phyloP scores from a whole-genome alignment of 1,284 basidiomycete genomes.

The Heterobasidion parviporum region DNA sequence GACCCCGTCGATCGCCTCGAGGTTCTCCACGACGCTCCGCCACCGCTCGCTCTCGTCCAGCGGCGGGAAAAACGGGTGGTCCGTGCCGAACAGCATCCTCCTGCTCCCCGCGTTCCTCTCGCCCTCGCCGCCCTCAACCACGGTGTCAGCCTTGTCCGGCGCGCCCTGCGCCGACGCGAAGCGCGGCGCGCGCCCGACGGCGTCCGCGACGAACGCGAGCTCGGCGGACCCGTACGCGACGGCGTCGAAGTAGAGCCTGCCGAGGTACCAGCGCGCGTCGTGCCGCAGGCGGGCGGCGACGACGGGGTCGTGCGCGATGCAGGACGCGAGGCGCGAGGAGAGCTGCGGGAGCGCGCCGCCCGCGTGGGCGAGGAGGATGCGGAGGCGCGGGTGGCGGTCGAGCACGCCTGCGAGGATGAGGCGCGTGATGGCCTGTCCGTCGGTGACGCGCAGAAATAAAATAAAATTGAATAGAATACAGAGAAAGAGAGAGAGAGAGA shows the following conservation, averaged over 20 bases:
- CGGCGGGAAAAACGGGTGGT: conserved; percentile 88
- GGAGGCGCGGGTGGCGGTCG: conserved; percentile 68
- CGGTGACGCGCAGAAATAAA: neutral
- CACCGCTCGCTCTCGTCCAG: conserved; percentile 61
- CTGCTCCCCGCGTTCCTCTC: conserved; percentile 29
- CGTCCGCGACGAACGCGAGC: conserved; percentile 65
- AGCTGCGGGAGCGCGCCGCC: conserved; percentile 76
- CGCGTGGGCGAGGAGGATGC: conserved; percentile 76
- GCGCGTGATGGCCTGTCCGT: conserved; percentile 60
- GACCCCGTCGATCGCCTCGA: conserved; percentile 67
- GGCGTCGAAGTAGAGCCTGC: conserved; percentile 74
- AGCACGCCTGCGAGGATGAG: conserved; percentile 75
- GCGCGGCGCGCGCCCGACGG: conserved; percentile 50
- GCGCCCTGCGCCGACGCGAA: conserved; percentile 31
- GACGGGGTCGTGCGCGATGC: conserved; percentile 75
- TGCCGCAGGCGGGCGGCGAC: conserved; percentile 67
- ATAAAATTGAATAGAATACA: too few relatives aligned
- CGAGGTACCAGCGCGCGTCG: conserved; percentile 79
- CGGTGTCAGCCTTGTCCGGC: conserved; percentile 20
- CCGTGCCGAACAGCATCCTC: conserved; percentile 77
- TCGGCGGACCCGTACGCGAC: conserved; percentile 82
- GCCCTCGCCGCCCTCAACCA: conserved; percentile 26
- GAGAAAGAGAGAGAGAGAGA: neutral
- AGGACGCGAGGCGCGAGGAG: conserved; percentile 76
- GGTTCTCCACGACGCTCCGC: conserved; percentile 77